A percentile compares a stretch with the other conserved stretches of the same genome.
phyloP scores from a whole-genome alignment of 805 yeast genomes.

The Candida lessepsii region DNA sequence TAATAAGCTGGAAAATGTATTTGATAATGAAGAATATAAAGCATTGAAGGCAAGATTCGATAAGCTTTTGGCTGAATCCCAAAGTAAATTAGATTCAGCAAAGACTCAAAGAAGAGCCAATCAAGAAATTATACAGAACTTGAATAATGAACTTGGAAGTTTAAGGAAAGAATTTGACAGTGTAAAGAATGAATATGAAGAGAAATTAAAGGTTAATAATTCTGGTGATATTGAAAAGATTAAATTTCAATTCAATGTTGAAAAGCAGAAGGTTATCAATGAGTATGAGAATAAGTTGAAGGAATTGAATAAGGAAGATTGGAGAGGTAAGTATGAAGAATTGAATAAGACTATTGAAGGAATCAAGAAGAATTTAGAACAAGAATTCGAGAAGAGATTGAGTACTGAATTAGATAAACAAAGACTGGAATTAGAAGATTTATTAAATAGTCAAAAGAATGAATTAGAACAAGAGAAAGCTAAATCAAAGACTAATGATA shows the following conservation, averaged over 20 bases:
- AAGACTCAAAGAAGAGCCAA: slow-evolving; percentile 20
- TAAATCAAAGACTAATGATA: too few relatives aligned
- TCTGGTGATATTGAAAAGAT: slow-evolving; percentile 6
- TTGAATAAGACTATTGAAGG: slow-evolving; percentile 18
- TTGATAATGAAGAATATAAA: slow-evolving; percentile 19
- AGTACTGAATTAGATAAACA: too few relatives aligned
- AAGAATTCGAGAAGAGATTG: slow-evolving; percentile 5
- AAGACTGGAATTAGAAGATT: too few relatives aligned
- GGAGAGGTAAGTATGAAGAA: slow-evolving; percentile 18
- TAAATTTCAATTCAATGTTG: slow-evolving; percentile 8
- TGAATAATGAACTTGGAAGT: slow-evolving; percentile 21
- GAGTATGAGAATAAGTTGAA: slow-evolving; percentile 12
- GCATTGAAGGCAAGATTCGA: slow-evolving; percentile 31
- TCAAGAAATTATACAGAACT: slow-evolving; percentile 21
- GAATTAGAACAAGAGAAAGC: too few relatives aligned
- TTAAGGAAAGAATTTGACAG: slow-evolving; percentile 15
- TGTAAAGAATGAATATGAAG: slow-evolving; percentile 6
- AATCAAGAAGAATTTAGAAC: neutral
- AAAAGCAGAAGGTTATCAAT: slow-evolving; percentile 14
- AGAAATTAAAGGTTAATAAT: neutral
- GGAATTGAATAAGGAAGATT: slow-evolving; percentile 8
- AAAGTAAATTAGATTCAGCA: slow-evolving; percentile 24
- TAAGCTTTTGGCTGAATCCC: slow-evolving; percentile 27
- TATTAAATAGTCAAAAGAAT: too few relatives aligned
- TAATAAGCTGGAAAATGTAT: slow-evolving; percentile 10